Evolutionary conservation across 805 yeast genomes (phyloP), one percentile per base, ranked within the genome.

Genomic region (Myxozyma kluyveri): DNA sequence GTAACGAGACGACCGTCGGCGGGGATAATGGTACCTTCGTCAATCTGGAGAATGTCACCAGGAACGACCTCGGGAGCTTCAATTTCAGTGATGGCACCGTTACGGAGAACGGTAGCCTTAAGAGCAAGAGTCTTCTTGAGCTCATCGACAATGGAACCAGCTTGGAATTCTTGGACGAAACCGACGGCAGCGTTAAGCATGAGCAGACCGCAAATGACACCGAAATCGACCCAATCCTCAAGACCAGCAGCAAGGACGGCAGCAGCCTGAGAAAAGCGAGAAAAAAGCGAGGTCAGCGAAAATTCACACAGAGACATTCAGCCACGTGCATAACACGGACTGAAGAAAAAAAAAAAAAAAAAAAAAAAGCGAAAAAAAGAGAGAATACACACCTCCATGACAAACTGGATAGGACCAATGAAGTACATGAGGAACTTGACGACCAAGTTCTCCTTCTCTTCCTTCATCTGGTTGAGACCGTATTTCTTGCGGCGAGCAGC

Each of bases 191-290:
- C 96, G 75, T 89, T 89, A 71, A 89, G 81, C 72, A 83, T 65
- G 66, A 89, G 78, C 65, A 89, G 76, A 75, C 85, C 96, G 74
- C 87, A 82, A 71, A 89, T 89, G 72, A 89, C 97, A 82, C 97
- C 96, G 79, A 89, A 89, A 81, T 89, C 96, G 69, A 89, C 96
- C 96, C 96, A 89, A 78, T 90, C 96, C 77, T 88, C 88, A 67
- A 88, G 79, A 83, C 96, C 96, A 62, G 95, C 96, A 69, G 96
- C 96, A 72, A 88, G 77, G 61, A 88, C 80, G 65, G 96, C 96
- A 68, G 96, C 96, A 68, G 91, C 95, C 60, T 56, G 23, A 9
- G 40, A 4, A 21, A 32, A 4, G 22, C 18, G 18, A 23, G 14
- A 18, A 21, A 32, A 9, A 40, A 10, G 35, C 31, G 26, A 27